Evolutionary conservation across 495 filamentous ascomycete species (phyloP).

Genomic region (Neurospora sp.): DNA sequence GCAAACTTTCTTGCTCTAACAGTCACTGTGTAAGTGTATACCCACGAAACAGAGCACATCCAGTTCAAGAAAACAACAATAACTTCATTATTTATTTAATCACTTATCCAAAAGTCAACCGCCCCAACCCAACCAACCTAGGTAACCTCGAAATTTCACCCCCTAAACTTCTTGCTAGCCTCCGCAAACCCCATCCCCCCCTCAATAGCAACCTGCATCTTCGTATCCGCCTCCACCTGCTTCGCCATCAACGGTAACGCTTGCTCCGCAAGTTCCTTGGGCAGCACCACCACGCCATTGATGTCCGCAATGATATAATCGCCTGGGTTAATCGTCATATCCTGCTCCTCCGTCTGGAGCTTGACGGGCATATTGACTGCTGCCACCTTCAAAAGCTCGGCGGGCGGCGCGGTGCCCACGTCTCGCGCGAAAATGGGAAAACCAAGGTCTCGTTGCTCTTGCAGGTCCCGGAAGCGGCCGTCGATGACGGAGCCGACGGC

Average conservation of each 20-base stretch:
- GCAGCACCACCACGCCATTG: slow-evolving; percentile 45
- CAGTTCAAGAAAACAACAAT: background rate
- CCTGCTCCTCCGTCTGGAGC: slow-evolving; percentile 31
- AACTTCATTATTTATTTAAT: background rate
- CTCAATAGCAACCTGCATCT: slow-evolving; percentile 40
- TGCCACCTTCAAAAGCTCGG: slow-evolving; percentile 33
- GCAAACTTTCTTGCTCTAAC: background rate
- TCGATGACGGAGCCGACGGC: slow-evolving; percentile 43
- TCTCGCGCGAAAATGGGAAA: slow-evolving; percentile 45
- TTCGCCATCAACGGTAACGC: slow-evolving; percentile 38
- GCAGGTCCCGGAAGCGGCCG: slow-evolving; percentile 47
- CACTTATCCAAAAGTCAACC: background rate
- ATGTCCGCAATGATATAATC: slow-evolving; percentile 49
- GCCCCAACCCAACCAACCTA: background rate
- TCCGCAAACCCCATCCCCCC: slow-evolving; percentile 42
- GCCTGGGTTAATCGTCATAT: slow-evolving; percentile 41
- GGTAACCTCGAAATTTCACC: background rate
- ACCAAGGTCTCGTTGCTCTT: slow-evolving; percentile 45
- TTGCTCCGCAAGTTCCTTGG: slow-evolving; percentile 34
- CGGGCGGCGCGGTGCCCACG: slow-evolving; percentile 41
- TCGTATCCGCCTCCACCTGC: slow-evolving; percentile 44
- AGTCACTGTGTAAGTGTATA: background rate
- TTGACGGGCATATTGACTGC: slow-evolving; percentile 33
- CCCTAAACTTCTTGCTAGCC: slow-evolving; percentile 38
- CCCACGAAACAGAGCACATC: background rate